Conservation (phyloP, 2,329 filamentous ascomycete species). For the Aspergillus sp. region DNA sequence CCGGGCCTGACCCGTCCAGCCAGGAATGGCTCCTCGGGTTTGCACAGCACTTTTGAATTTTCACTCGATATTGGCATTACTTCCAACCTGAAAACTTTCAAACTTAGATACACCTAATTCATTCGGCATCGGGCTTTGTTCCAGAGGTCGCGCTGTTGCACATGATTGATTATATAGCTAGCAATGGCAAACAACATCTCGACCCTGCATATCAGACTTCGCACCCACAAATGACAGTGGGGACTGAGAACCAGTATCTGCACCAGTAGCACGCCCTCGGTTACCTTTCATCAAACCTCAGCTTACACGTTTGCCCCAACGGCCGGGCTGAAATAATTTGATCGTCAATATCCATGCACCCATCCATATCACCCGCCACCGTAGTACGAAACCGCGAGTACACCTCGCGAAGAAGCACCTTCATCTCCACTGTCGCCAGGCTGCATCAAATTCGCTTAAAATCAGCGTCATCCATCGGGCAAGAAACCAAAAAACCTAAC, state of each 20-base stretch:
- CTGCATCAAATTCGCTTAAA: slow-evolving; percentile 29
- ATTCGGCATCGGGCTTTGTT: too few relatives aligned
- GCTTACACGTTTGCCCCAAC: slow-evolving; percentile 57
- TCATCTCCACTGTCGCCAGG: slow-evolving; percentile 68
- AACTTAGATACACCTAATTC: too few relatives aligned
- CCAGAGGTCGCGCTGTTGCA: too few relatives aligned
- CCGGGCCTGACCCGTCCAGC: too few relatives aligned
- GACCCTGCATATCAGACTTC: neutral
- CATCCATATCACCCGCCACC: slow-evolving; percentile 53
- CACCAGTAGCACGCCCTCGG: neutral
- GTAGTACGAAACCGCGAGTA: slow-evolving; percentile 59
- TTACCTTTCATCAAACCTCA: slow-evolving; percentile 33
- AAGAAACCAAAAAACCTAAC: neutral
- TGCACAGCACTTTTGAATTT: too few relatives aligned
- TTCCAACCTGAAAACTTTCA: too few relatives aligned
- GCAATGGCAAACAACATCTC: too few relatives aligned
- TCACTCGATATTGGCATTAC: too few relatives aligned
- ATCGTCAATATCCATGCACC: slow-evolving; percentile 64
- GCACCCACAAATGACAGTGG: neutral
- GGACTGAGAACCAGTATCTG: neutral
- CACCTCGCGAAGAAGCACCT: slow-evolving; percentile 60
- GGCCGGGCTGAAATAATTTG: slow-evolving; percentile 68
- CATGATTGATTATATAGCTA: too few relatives aligned
- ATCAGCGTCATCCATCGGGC: neutral
- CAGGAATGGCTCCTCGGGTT: too few relatives aligned